Evolutionary conservation across 225 moss, liverwort and hornwort species (phyloP).

Genomic region (Takakia lepidozioides): DNA sequence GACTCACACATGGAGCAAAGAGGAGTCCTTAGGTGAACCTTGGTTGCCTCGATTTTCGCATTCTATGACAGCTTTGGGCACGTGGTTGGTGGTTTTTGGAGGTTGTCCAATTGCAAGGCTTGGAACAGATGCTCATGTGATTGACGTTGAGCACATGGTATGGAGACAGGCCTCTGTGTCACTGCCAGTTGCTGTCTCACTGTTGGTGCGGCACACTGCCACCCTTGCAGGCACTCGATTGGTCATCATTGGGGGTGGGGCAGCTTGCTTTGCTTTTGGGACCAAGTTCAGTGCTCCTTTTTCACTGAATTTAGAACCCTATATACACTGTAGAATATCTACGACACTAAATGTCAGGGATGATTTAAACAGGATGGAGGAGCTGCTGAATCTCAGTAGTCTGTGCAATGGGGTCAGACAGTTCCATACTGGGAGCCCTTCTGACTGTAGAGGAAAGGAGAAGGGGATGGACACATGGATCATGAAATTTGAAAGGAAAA

Average conservation of each 20-base stretch:
- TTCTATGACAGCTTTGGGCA: constrained; percentile 63
- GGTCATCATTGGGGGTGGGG: constrained; percentile 74
- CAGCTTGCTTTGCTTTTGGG: constrained; percentile 89
- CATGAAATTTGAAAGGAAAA: constrained; percentile 34
- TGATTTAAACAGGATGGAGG: neutral
- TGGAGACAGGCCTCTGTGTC: constrained; percentile 29
- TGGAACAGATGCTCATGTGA: constrained; percentile 34
- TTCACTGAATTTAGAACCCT: constrained; percentile 35
- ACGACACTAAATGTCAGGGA: too few species aligned
- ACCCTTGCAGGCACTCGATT: constrained; percentile 40
- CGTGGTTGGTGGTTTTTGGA: constrained; percentile 52
- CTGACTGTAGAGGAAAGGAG: constrained; percentile 1
- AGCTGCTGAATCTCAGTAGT: neutral
- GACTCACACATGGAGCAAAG: constrained; percentile 44
- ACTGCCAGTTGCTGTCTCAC: constrained; percentile 27
- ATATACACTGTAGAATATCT: constrained; percentile 6
- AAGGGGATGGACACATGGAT: constrained; percentile 19
- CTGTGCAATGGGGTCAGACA: too few species aligned
- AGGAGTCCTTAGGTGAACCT: constrained; percentile 23
- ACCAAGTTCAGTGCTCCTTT: constrained; percentile 66
- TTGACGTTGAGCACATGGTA: constrained; percentile 38
- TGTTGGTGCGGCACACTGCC: constrained; percentile 72
- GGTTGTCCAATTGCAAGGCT: constrained; percentile 83
- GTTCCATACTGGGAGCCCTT: too few species aligned
- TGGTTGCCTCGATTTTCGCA: constrained; percentile 66